These are phyloP conservation scores for Sergeia podlipaevii DNA, from an alignment of 208 protist genomes.

Conservation along the genomic window DNA sequence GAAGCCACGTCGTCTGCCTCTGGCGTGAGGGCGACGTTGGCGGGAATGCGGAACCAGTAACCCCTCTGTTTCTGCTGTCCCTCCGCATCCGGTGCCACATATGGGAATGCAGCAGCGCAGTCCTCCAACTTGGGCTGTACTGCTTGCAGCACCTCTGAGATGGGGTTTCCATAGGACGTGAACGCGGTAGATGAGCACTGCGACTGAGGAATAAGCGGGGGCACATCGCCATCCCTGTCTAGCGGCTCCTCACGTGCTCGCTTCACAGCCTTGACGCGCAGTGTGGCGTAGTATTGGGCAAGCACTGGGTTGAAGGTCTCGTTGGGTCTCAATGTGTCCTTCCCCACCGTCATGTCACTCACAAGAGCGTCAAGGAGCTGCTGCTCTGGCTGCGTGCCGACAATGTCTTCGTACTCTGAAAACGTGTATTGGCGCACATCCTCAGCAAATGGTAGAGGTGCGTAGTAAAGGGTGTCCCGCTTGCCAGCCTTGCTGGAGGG, in stretches of 20 bases:
- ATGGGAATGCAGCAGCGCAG: constrained; percentile 44
- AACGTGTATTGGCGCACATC: constrained; percentile 80
- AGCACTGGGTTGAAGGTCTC: constrained; percentile 86
- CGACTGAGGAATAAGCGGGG: constrained; percentile 24
- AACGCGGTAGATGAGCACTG: constrained; percentile 35
- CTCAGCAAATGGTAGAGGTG: constrained; percentile 80
- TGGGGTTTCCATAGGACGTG: constrained; percentile 21
- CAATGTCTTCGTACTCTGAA: constrained; percentile 35
- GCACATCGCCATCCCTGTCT: constrained; percentile 6
- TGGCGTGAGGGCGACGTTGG: constrained; percentile 1
- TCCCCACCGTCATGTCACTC: constrained; percentile 65
- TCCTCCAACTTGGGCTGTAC: constrained; percentile 20
- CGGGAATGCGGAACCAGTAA: constrained; percentile 20
- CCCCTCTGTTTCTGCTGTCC: background rate
- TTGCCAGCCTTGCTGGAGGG: constrained; percentile 16
- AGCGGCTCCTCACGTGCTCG: background rate
- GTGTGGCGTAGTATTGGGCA: constrained; percentile 81
- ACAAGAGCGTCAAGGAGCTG: constrained; percentile 54
- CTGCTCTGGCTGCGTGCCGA: constrained; percentile 37
- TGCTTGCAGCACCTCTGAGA: constrained; percentile 12
- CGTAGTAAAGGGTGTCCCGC: constrained; percentile 60
- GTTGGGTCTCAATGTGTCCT: constrained; percentile 50
- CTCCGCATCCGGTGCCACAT: background rate
- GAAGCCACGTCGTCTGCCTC: background rate
- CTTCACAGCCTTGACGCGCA: constrained; percentile 34